Evolutionary conservation across 306 rosid genomes (phyloP).

Genomic region (Coriaria nepalensis): DNA sequence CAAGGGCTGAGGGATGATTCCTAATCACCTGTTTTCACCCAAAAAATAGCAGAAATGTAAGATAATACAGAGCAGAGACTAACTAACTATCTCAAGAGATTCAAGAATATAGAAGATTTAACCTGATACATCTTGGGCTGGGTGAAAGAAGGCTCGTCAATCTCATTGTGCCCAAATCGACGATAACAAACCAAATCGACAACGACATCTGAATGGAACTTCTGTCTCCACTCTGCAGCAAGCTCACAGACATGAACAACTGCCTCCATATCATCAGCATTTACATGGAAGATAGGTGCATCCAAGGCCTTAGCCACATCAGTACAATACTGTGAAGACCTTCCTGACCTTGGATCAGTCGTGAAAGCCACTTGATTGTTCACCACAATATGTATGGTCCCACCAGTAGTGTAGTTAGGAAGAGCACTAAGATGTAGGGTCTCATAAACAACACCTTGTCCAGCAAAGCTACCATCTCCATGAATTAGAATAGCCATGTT

Average conservation of each 20-base stretch:
- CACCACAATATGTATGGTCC: slow-evolving; percentile 82
- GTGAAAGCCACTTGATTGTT: slow-evolving; percentile 97
- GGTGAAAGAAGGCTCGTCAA: slow-evolving; percentile 92
- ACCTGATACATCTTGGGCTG: slow-evolving; percentile 97
- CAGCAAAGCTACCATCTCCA: slow-evolving; percentile 98
- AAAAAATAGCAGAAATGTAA: background rate
- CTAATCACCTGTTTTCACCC: slow-evolving; percentile 50
- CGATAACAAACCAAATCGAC: slow-evolving; percentile 93
- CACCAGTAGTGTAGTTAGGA: slow-evolving; percentile 85
- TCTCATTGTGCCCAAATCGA: slow-evolving; percentile 93
- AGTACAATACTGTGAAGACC: slow-evolving; percentile 88
- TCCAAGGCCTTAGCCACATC: slow-evolving; percentile 93
- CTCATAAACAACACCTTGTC: slow-evolving; percentile 95
- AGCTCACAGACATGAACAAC: slow-evolving; percentile 92
- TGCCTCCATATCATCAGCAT: slow-evolving; percentile 91
- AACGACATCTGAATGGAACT: slow-evolving; percentile 86
- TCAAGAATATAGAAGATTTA: slow-evolving; percentile 10
- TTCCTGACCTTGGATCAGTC: slow-evolving; percentile 75
- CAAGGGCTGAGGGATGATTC: slow-evolving; percentile 75
- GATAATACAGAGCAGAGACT: background rate
- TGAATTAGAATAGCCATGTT: slow-evolving; percentile 77
- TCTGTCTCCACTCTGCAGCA: slow-evolving; percentile 98
- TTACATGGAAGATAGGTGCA: slow-evolving; percentile 86
- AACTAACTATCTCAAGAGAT: too few species aligned
- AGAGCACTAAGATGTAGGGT: slow-evolving; percentile 92